phyloP scores from a whole-genome alignment of 768 basidiomycete species.

The Lanmaoa pseudosensibilis region DNA sequence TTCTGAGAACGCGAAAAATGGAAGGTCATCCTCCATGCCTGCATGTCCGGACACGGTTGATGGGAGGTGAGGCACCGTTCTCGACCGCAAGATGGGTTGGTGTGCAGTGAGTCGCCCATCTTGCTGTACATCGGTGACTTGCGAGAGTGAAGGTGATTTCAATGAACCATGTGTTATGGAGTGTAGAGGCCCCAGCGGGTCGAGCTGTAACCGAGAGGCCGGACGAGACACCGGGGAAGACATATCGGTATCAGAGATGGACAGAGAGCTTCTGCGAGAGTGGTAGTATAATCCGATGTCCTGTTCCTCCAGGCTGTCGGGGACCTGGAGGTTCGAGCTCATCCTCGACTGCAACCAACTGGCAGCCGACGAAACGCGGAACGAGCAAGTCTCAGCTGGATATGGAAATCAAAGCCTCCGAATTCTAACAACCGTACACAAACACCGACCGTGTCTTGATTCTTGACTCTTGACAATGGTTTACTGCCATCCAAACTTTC shows the following conservation, averaged over 20 bases:
- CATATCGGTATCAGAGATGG: conserved; percentile 26
- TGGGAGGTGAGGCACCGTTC: conserved; percentile 44
- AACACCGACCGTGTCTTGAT: not conserved
- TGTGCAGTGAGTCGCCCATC: conserved; percentile 13
- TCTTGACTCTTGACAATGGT: too few species aligned
- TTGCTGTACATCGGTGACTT: conserved; percentile 22
- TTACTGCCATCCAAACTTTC: conserved; percentile 48
- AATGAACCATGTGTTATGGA: conserved; percentile 8
- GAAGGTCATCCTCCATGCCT: conserved; percentile 39
- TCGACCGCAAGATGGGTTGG: conserved; percentile 42
- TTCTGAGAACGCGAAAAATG: conserved; percentile 47
- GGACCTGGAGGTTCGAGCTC: conserved; percentile 10
- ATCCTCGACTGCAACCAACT: conserved; percentile 1
- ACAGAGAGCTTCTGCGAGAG: conserved; percentile 26
- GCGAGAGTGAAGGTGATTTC: conserved; percentile 38
- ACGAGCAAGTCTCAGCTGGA: not conserved
- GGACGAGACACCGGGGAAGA: conserved; percentile 21
- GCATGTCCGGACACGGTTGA: conserved; percentile 31
- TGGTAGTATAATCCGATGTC: conserved; percentile 29
- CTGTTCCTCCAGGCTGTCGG: conserved; percentile 27
- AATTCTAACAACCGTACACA: conserved; percentile 15
- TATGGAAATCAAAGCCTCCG: conserved; percentile 1
- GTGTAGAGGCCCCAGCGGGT: not conserved
- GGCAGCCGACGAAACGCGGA: not conserved
- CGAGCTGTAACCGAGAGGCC: conserved; percentile 16